Conservation (phyloP, 2,329 filamentous ascomycete genomes). For the Trichoderma sp. region DNA sequence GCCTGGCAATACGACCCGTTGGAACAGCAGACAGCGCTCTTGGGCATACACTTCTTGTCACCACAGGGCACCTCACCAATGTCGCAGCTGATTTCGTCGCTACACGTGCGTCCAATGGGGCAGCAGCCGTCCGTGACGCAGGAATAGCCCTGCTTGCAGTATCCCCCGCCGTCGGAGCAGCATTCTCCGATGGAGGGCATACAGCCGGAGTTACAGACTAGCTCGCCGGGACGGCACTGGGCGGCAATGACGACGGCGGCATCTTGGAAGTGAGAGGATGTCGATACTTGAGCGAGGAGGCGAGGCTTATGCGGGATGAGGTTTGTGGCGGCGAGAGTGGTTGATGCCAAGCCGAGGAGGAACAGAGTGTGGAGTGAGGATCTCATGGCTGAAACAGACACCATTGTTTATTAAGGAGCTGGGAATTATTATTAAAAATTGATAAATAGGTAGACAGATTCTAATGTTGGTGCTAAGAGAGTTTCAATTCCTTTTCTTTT, state of each 20-base stretch:
- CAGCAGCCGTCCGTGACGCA: conserved; percentile 1
- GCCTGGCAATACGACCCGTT: background rate
- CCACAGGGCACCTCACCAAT: conserved; percentile 3
- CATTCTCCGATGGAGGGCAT: background rate
- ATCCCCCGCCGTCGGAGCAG: background rate
- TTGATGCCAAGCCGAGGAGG: background rate
- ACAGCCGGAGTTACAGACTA: conserved; percentile 2
- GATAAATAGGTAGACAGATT: background rate
- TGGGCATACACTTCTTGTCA: conserved; percentile 1
- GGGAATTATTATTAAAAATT: background rate
- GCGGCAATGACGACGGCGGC: background rate
- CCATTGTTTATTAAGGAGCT: background rate
- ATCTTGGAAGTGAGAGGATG: background rate
- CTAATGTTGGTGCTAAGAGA: background rate
- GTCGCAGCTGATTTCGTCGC: background rate
- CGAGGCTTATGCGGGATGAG: conserved; percentile 4
- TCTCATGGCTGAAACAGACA: background rate
- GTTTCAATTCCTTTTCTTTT: background rate
- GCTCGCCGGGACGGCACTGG: background rate
- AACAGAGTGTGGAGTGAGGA: background rate
- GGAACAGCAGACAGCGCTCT: background rate
- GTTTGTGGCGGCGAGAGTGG: background rate
- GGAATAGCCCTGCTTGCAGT: background rate
- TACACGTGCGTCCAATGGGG: background rate
- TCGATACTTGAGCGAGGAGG: background rate